Conservation (phyloP, 371 early-diverging fungal genomes). For the Rhizopus sp. region DNA sequence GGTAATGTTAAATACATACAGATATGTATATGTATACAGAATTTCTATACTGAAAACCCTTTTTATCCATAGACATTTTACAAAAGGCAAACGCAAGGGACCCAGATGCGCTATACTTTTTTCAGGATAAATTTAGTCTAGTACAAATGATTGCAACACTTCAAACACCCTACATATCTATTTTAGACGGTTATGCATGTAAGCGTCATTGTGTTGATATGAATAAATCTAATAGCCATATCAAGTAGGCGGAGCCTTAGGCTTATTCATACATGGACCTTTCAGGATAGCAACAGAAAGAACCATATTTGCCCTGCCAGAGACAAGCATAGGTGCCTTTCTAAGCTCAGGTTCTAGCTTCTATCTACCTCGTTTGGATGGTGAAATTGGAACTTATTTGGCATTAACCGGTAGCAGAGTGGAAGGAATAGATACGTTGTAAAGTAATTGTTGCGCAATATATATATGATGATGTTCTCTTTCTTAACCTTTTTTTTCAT, state of each 20-base stretch:
- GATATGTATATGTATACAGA: background rate
- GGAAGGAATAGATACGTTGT: constrained; percentile 86
- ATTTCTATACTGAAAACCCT: constrained; percentile 1
- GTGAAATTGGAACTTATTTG: constrained; percentile 89
- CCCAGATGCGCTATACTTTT: constrained; percentile 75
- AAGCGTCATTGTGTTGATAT: constrained; percentile 7
- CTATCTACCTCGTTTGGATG: constrained; percentile 91
- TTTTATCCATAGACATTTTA: constrained; percentile 27
- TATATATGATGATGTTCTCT: background rate
- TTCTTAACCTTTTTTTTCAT: background rate
- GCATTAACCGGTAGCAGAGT: constrained; percentile 90
- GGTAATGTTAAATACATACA: constrained; percentile 29
- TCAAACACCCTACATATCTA: constrained; percentile 84
- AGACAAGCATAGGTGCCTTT: constrained; percentile 90
- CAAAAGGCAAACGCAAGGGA: constrained; percentile 43
- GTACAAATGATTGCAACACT: constrained; percentile 90
- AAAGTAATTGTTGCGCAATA: constrained; percentile 28
- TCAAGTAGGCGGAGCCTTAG: constrained; percentile 95
- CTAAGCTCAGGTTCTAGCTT: constrained; percentile 96
- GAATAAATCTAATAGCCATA: background rate
- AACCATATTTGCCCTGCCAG: constrained; percentile 93
- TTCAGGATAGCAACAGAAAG: constrained; percentile 78
- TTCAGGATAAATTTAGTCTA: constrained; percentile 88
- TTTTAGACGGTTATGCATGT: constrained; percentile 92
- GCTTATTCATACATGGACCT: constrained; percentile 93